These are phyloP conservation scores for Mucor indicus DNA, from an alignment of 371 early-diverging fungal genomes.

Conservation along the genomic window DNA sequence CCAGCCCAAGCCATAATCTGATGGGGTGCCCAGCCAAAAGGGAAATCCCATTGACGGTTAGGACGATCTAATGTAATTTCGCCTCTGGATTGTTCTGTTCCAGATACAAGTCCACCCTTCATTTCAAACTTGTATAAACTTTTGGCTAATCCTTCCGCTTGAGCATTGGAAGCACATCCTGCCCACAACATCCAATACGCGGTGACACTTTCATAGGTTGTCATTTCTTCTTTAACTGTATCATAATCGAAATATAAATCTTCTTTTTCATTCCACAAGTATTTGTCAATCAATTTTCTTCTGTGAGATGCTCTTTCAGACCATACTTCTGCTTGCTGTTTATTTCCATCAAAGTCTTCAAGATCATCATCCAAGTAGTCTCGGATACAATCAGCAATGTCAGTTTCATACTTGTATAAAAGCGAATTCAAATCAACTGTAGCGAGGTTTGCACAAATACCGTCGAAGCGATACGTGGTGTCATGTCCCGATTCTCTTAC, in stretches of 20 bases:
- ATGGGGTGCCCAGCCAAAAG: constrained; percentile 97
- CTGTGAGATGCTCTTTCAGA: constrained; percentile 44
- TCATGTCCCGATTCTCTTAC: constrained; percentile 96
- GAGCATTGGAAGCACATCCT: constrained; percentile 54
- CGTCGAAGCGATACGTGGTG: constrained; percentile 90
- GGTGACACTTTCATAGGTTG: constrained; percentile 67
- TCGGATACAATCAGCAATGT: constrained; percentile 71
- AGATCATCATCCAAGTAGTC: constrained; percentile 56
- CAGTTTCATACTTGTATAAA: constrained; percentile 90
- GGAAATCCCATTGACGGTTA: constrained; percentile 94
- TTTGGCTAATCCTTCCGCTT: constrained; percentile 54
- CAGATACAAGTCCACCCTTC: constrained; percentile 79
- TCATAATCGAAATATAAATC: constrained; percentile 61
- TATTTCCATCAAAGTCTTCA: constrained; percentile 35
- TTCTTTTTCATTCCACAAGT: constrained; percentile 59
- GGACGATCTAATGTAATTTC: constrained; percentile 74
- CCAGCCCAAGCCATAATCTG: constrained; percentile 94
- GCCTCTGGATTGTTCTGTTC: constrained; percentile 83
- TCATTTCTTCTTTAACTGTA: constrained; percentile 39
- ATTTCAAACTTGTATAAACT: constrained; percentile 72
- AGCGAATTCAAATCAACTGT: constrained; percentile 89
- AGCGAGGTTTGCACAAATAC: constrained; percentile 82
- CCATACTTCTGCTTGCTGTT: constrained; percentile 44
- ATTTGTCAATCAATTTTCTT: constrained; percentile 52
- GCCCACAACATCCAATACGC: constrained; percentile 73